Evolutionary conservation across 306 rosid species (phyloP).

Genomic region (Leucaena leucocephala): DNA sequence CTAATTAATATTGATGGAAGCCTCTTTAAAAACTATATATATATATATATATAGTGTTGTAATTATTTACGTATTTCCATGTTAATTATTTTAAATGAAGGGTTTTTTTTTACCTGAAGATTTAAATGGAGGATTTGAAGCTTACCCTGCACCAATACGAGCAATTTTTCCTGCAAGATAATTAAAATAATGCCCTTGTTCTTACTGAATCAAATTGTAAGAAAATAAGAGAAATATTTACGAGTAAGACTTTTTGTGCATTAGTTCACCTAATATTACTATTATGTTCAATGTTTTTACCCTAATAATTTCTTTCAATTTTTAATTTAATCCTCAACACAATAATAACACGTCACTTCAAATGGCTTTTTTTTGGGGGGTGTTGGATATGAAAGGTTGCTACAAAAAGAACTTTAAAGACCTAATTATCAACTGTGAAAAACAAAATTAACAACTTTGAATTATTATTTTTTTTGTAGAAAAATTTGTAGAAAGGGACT

Average conservation of each 20-base stretch:
- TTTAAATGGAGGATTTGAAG: slow-evolving; percentile 29
- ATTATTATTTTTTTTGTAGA: no score
- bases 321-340: no score
- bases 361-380: no score
- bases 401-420: no score
- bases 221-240: neutral
- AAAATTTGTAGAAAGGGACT: no score
- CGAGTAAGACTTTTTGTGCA: neutral
- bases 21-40: neutral
- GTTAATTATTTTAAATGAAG: slow-evolving; percentile 6
- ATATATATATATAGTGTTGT: neutral
- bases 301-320: no score
- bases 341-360: no score
- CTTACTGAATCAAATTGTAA: slow-evolving; percentile 4
- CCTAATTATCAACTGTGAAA: no score
- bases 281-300: neutral
- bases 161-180: slow-evolving; percentile 80
- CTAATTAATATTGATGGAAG: neutral
- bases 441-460: no score
- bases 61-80: neutral
- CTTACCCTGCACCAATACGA: slow-evolving; percentile 86
- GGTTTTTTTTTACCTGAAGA: neutral
- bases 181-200: neutral
- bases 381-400: no score
- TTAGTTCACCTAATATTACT: neutral